A percentile compares a stretch with the other conserved stretches of the same genome.
These are phyloP conservation scores for Bertia moriformis DNA, from an alignment of 2,329 filamentous ascomycete species.

Conservation along the genomic window DNA sequence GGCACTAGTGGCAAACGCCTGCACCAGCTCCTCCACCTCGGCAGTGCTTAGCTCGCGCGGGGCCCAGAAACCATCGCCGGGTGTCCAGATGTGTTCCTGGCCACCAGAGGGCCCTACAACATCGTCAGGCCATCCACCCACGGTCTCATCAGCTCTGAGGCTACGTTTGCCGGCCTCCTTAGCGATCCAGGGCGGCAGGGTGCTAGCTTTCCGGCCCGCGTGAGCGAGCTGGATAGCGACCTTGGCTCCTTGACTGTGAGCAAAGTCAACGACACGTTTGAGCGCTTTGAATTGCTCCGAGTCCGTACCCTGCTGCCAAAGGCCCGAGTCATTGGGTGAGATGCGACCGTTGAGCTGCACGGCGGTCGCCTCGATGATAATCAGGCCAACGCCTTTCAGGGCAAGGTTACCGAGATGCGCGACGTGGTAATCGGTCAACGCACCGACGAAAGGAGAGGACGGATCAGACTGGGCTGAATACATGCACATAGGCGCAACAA, in stretches of 20 bases:
- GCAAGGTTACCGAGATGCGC: conserved; percentile 48
- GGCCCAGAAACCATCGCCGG: conserved; percentile 33
- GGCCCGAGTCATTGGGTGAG: conserved; percentile 39
- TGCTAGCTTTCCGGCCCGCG: conserved; percentile 29
- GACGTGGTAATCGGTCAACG: conserved; percentile 44
- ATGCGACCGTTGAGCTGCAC: conserved; percentile 43
- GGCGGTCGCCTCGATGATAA: conserved; percentile 41
- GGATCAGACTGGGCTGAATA: conserved; percentile 34
- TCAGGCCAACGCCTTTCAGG: conserved; percentile 42
- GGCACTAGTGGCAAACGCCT: conserved; percentile 36
- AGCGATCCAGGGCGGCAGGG: conserved; percentile 25
- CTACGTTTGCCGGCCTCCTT: conserved; percentile 16
- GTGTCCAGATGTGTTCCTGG: conserved; percentile 37
- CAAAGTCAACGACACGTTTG: conserved; percentile 39
- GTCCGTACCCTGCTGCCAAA: conserved; percentile 37
- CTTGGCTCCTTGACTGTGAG: conserved; percentile 43
- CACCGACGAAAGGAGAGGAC: conserved; percentile 27
- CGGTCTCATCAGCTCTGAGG: conserved; percentile 27
- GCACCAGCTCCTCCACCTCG: conserved; percentile 37
- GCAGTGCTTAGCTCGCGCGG: conserved; percentile 37
- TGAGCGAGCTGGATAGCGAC: conserved; percentile 47
- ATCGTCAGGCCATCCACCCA: neutral
- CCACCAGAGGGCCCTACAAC: conserved; percentile 9
- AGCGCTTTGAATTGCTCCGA: conserved; percentile 39
- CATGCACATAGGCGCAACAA: conserved; percentile 42